phyloP scores from a whole-genome alignment of 331 rosid genomes.

The Quercus phellos region DNA sequence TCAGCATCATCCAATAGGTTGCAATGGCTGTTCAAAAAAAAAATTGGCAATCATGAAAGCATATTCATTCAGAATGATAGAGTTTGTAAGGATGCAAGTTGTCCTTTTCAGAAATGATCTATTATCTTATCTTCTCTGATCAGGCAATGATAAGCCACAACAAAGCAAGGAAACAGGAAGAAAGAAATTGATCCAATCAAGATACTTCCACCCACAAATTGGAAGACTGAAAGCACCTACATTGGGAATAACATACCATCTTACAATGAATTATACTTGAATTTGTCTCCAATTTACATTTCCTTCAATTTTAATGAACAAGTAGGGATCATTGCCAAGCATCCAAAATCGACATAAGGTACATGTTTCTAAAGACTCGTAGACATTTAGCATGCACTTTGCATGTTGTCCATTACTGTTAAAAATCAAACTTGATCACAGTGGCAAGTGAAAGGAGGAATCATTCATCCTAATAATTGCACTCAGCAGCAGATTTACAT shows the following conservation, averaged over 20 bases:
- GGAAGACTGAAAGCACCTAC: neutral
- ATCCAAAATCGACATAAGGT: neutral
- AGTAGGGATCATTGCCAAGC: neutral
- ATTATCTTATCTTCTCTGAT: neutral
- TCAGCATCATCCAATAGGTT: constrained; percentile 66
- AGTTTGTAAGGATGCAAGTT: neutral
- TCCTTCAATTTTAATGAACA: neutral
- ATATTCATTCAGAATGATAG: neutral
- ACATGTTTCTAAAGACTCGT: neutral
- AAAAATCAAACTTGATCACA: neutral
- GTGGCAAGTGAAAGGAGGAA: neutral
- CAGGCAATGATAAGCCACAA: neutral
- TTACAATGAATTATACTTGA: neutral
- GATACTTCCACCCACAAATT: neutral
- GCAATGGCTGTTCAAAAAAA: constrained; percentile 81
- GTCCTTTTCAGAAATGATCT: neutral
- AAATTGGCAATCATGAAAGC: constrained; percentile 13
- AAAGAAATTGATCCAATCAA: neutral
- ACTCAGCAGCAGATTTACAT: neutral
- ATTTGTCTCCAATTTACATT: neutral
- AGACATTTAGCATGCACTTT: neutral
- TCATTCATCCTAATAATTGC: neutral
- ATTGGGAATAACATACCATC: neutral
- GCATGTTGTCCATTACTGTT: neutral
- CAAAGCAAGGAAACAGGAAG: neutral